Evolutionary conservation across 345 rosid genomes (phyloP).

Genomic region (Ceriops tagal): DNA sequence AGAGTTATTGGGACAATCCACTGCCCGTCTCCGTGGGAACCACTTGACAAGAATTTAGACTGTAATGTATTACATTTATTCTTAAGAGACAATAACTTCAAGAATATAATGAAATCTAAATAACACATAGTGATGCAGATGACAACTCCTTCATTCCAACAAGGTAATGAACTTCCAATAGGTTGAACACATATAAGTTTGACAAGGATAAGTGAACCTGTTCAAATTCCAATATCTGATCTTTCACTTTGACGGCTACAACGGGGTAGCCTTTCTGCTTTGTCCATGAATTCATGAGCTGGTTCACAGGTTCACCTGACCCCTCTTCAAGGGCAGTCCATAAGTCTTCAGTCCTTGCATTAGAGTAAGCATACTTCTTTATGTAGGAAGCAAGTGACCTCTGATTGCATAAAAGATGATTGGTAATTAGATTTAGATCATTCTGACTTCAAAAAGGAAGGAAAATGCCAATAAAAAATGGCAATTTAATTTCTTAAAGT

Average conservation of each 20-base stretch:
- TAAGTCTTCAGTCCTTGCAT: constrained; percentile 89
- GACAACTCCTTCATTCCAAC: neutral
- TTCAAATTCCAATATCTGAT: constrained; percentile 74
- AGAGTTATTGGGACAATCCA: constrained; percentile 94
- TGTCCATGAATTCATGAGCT: constrained; percentile 94
- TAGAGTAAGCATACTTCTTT: constrained; percentile 63
- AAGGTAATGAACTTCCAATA: neutral
- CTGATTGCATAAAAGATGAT: constrained; percentile 37
- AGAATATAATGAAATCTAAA: constrained; percentile 6
- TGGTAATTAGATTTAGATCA: neutral
- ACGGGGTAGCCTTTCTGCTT: constrained; percentile 90
- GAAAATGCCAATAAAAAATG: neutral
- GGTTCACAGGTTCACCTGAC: constrained; percentile 85
- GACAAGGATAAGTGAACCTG: constrained; percentile 48
- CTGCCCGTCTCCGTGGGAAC: constrained; percentile 75
- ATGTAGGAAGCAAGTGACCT: constrained; percentile 88
- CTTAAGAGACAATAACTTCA: constrained; percentile 21
- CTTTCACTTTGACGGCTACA: constrained; percentile 61
- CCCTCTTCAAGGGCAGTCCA: constrained; percentile 92
- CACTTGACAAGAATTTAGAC: constrained; percentile 87
- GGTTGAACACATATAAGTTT: neutral
- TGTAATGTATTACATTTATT: constrained; percentile 34
- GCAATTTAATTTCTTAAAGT: neutral
- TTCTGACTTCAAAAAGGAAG: neutral
- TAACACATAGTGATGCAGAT: neutral